Conservation (phyloP, 305 asterid genomes). For the Lippia alba region DNA sequence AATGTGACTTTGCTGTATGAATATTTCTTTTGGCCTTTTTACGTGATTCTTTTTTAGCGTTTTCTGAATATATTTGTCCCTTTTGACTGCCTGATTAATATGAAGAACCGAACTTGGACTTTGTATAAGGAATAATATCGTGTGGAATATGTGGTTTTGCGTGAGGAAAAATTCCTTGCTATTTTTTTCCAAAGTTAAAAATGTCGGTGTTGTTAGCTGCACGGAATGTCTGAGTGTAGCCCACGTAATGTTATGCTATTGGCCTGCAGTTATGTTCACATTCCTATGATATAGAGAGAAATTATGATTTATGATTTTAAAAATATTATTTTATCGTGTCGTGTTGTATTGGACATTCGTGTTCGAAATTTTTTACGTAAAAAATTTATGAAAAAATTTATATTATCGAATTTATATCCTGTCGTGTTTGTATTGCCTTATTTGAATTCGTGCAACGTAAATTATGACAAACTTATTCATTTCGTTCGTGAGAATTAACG, state of each 20-base stretch:
- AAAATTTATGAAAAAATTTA: no score
- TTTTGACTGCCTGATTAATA: neutral
- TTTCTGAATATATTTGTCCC: neutral
- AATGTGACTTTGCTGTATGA: slow-evolving; percentile 15
- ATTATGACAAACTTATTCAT: no score
- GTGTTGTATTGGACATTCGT: no score
- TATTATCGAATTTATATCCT: no score
- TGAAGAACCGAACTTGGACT: slow-evolving; percentile 12
- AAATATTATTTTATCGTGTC: no score
- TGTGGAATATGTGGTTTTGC: slow-evolving; percentile 33
- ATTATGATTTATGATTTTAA: no score
- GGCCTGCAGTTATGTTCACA: slow-evolving; percentile 1
- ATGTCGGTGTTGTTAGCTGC: slow-evolving; percentile 30
- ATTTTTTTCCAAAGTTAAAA: neutral
- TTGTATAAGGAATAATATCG: neutral
- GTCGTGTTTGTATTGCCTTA: no score
- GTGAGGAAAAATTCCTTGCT: neutral
- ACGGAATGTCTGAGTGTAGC: neutral
- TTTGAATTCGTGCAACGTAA: no score
- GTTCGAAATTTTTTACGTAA: no score
- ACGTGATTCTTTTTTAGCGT: no score
- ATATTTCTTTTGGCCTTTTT: slow-evolving; percentile 17
- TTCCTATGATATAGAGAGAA: no score
- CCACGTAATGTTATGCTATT: slow-evolving; percentile 3
- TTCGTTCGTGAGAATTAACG: neutral